Evolutionary conservation across 2,329 filamentous ascomycete genomes (phyloP), one percentile per base, ranked within the genome.

Genomic region (Paraconiothyrium brasiliense): DNA sequence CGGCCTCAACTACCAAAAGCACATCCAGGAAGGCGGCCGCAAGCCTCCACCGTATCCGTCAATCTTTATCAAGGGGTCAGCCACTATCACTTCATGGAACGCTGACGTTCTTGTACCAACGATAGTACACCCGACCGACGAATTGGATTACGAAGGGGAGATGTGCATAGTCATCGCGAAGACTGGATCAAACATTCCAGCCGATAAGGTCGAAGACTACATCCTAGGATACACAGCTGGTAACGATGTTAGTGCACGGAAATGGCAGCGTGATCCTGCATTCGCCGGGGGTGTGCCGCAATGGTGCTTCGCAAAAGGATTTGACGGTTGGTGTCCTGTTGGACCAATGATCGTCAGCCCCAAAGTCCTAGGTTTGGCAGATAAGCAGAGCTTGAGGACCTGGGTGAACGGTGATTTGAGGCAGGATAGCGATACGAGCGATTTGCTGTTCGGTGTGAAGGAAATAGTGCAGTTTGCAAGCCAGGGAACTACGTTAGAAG

Each of bases 281-380:
- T 44, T 71, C 76, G 50, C 58, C 30, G 63, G 63, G 3, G 39
- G n/a, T 14, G 51, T 56, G 7, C 73, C 72, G 0, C 85, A 87
- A 68, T 86, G 82, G 80, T 78, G 80, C 0, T 86, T 85, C 63
- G 81, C 78, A 3, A 86, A 86, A 64, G 58, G 82, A 0, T 86
- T 86, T 54, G 84, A 87, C 61, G 83, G 78, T 0, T 86, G 76
- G 62, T 82, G 83, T 0, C 85, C 84, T 0, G 50, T 86, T 1
- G 84, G 84, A 0, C 84, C 84, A 0, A 73, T 70, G 27, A 66
- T 87, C 0, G 81, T 86, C 1, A 71, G 75, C 0, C 63, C 71
- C 0, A 66, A 68, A 3, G 50, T 83, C 3, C 66, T 85, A 1
- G 65, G 71, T 0, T 79, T 82, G 47, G 81, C 82, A 1, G 68